Evolutionary conservation across 2,329 filamentous ascomycete genomes (phyloP).

Genomic region (Ophiosphaerella narmari): DNA sequence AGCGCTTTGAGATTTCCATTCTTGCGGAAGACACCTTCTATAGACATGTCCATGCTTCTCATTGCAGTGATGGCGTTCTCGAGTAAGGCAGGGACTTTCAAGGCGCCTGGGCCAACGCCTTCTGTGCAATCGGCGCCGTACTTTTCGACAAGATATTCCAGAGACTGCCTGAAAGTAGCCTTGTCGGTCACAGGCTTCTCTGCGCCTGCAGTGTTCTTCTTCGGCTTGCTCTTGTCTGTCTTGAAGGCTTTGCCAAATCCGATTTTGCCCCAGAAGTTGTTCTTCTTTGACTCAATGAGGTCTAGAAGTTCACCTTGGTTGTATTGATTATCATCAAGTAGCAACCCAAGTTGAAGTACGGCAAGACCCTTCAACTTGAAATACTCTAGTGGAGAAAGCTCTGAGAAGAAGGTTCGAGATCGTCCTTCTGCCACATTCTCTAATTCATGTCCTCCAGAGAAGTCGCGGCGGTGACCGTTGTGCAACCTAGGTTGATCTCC

Average conservation of each 20-base stretch:
- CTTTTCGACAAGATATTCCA: conserved; percentile 87
- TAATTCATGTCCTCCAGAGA: conserved; percentile 60
- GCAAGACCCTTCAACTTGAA: conserved; percentile 96
- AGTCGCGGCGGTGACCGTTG: conserved; percentile 70
- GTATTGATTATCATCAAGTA: conserved; percentile 89
- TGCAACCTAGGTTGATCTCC: conserved; percentile 68
- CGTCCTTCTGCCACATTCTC: conserved; percentile 58
- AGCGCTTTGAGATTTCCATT: conserved; percentile 97
- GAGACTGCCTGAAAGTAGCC: conserved; percentile 86
- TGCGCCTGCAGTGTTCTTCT: conserved; percentile 69
- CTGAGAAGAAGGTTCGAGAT: conserved; percentile 88
- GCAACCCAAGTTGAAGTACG: conserved; percentile 90
- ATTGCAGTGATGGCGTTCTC: conserved; percentile 93
- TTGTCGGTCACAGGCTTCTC: conserved; percentile 58
- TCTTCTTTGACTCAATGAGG: conserved; percentile 90
- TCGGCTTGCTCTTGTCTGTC: conserved; percentile 74
- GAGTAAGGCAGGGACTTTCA: conserved; percentile 91
- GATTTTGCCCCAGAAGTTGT: conserved; percentile 98
- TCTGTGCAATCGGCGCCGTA: conserved; percentile 98
- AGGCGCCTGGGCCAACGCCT: conserved; percentile 86
- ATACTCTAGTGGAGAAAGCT: conserved; percentile 92
- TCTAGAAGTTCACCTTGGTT: conserved; percentile 90
- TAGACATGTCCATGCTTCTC: conserved; percentile 98
- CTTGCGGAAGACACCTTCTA: conserved; percentile 98
- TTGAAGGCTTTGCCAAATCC: conserved; percentile 96